phyloP scores from a whole-genome alignment of 257 asterid species.

The Solanum chiquidenum region DNA sequence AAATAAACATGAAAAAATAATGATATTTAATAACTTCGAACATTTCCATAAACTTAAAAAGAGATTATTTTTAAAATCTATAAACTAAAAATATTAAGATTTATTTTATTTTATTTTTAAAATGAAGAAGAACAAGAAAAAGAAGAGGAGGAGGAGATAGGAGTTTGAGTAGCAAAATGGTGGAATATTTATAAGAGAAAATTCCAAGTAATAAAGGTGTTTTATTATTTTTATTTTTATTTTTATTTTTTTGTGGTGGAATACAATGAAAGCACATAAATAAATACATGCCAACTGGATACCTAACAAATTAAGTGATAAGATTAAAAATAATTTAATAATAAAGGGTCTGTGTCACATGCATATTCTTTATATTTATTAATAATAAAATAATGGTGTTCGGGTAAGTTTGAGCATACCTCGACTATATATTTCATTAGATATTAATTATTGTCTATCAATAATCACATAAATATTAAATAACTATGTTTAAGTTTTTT shows the following conservation, averaged over 20 bases:
- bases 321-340: neutral
- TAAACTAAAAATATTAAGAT: neutral
- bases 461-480: neutral
- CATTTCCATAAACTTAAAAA: neutral
- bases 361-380: neutral
- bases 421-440: neutral
- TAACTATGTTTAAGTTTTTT: neutral
- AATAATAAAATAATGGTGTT: neutral
- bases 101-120: neutral
- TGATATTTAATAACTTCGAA: neutral
- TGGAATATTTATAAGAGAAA: neutral
- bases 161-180: neutral
- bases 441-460: neutral
- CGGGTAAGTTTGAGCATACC: neutral
- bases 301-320: constrained; percentile 2
- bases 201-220: neutral
- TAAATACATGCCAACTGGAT: neutral
- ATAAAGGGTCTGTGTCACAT: neutral
- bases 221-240: neutral
- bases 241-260: neutral
- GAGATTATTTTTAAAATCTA: neutral
- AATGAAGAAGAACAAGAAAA: neutral
- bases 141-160: neutral
- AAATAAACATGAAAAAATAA: neutral
- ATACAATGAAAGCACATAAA: neutral